phyloP scores from a whole-genome alignment of 305 asterid genomes.

The Fraxinus albicans region DNA sequence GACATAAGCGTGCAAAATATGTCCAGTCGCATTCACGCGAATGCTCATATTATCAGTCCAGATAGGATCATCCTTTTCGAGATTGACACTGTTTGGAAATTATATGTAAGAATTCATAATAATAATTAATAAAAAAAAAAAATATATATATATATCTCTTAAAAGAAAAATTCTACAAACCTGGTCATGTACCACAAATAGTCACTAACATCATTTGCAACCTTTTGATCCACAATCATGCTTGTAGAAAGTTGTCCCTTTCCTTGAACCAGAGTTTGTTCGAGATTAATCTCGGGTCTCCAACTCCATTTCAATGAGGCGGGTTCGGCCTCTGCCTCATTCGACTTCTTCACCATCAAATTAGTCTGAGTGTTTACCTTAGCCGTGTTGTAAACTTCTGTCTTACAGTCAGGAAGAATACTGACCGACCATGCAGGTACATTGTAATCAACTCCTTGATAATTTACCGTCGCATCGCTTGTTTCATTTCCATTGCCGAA shows the following conservation, averaged over 20 bases:
- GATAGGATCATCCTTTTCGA: constrained; percentile 43
- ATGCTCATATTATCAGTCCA: constrained; percentile 51
- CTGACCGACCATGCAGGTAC: constrained; percentile 94
- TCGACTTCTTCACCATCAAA: constrained; percentile 38
- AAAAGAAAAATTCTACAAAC: constrained; percentile 29
- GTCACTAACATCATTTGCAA: constrained; percentile 54
- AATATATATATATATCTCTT: not conserved
- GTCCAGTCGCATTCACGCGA: constrained; percentile 55
- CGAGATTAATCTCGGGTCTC: constrained; percentile 37
- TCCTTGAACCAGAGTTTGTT: constrained; percentile 32
- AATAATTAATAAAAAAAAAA: not conserved
- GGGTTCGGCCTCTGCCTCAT: constrained; percentile 36
- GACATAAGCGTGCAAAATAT: constrained; percentile 51
- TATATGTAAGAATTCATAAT: not conserved
- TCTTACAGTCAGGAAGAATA: constrained; percentile 66
- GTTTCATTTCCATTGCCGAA: constrained; percentile 45
- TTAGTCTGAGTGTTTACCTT: constrained; percentile 68
- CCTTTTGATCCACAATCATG: constrained; percentile 57
- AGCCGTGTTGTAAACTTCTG: constrained; percentile 65
- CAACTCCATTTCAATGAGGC: constrained; percentile 51
- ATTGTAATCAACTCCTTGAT: constrained; percentile 32
- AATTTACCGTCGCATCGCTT: constrained; percentile 37
- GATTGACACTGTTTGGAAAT: constrained; percentile 33
- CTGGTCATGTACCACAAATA: constrained; percentile 91
- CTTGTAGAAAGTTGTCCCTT: constrained; percentile 37